phyloP scores from a whole-genome alignment of 352 stramenopile genomes.

The Phytophthora megakarya region DNA sequence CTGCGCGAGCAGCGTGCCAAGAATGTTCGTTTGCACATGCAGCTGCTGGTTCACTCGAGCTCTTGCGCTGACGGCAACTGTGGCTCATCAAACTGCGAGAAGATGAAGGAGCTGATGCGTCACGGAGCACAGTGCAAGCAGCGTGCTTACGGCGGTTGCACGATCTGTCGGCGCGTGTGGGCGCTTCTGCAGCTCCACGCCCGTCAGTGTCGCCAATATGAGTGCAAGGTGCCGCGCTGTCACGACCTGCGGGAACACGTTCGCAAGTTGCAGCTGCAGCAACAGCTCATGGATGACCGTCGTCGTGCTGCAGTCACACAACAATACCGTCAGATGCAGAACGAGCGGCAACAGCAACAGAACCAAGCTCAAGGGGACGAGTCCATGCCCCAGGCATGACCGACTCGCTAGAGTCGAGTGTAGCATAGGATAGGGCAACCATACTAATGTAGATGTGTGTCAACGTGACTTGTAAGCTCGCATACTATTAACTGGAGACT shows the following conservation, averaged over 20 bases:
- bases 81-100: slow-evolving; percentile 96
- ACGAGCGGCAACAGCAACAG: slow-evolving; percentile 44
- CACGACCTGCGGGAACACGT: slow-evolving; percentile 95
- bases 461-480: slow-evolving; percentile 28
- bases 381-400: slow-evolving; percentile 44
- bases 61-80: slow-evolving; percentile 93
- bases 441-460: slow-evolving; percentile 45
- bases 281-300: slow-evolving; percentile 98
- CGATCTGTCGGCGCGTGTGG: slow-evolving; percentile 97
- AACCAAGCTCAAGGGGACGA: slow-evolving; percentile 42
- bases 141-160: slow-evolving; percentile 92
- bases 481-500: slow-evolving; percentile 26
- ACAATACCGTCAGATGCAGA: slow-evolving; percentile 87
- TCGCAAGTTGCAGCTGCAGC: slow-evolving; percentile 95
- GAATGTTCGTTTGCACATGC: slow-evolving; percentile 98
- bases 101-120: slow-evolving; percentile 98
- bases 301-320: slow-evolving; percentile 89
- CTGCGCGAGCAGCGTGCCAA: slow-evolving; percentile 89
- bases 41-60: slow-evolving; percentile 96
- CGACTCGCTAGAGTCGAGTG: slow-evolving; percentile 32
- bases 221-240: slow-evolving; percentile 96
- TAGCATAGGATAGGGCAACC: slow-evolving; percentile 49
- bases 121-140: slow-evolving; percentile 95
- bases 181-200: slow-evolving; percentile 97
- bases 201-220: slow-evolving; percentile 93